Conservation (phyloP, 805 yeast species). For the Candida peoriensis region DNA sequence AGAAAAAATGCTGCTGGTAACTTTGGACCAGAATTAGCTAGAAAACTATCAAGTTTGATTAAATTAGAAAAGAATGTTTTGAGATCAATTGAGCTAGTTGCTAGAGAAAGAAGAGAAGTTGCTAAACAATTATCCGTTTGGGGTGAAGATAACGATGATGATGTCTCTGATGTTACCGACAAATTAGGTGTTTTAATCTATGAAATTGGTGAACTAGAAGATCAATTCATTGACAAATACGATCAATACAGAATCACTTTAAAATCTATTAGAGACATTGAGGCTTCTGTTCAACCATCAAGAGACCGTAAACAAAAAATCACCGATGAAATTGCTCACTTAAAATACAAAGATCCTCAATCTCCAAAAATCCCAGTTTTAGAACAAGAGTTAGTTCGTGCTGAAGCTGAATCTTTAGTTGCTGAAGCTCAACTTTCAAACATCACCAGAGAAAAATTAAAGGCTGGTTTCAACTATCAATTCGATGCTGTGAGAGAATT, state of each 20-base stretch:
- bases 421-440: conserved; percentile 99
- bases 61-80: conserved; percentile 95
- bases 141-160: conserved; percentile 99
- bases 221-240: conserved; percentile 95
- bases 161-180: conserved; percentile 94
- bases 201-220: conserved; percentile 97
- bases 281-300: conserved; percentile 96
- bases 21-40: conserved; percentile 90
- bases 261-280: conserved; percentile 93
- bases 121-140: conserved; percentile 95
- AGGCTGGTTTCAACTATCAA: conserved; percentile 96
- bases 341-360: conserved; percentile 97
- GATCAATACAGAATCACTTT: conserved; percentile 96
- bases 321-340: conserved; percentile 95
- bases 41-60: conserved; percentile 85
- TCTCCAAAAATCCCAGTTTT: conserved; percentile 92
- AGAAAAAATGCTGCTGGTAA: conserved; percentile 87
- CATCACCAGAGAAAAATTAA: conserved; percentile 95
- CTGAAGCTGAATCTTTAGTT: conserved; percentile 97
- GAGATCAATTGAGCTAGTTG: conserved; percentile 89
- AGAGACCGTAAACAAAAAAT: conserved; percentile 97
- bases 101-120: conserved; percentile 91
- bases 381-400: conserved; percentile 98
- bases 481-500: conserved; percentile 93
- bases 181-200: conserved; percentile 92